A percentile compares a stretch with the other conserved stretches of the same genome.
Evolutionary conservation across 2,329 filamentous ascomycete species (phyloP).

Genomic region (Clarireedia hainanense): DNA sequence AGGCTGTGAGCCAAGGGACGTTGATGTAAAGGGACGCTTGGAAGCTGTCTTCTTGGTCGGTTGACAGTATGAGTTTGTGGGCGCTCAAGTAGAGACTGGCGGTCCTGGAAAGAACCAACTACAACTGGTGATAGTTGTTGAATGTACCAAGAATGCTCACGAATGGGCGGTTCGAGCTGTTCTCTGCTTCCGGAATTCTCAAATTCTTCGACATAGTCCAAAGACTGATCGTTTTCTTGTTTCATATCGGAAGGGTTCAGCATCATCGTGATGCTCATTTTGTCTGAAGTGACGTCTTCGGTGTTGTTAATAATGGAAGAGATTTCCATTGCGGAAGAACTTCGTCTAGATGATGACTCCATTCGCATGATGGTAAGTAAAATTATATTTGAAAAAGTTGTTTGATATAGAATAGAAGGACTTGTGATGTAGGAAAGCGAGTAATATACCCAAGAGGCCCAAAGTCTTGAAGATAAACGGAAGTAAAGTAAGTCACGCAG

Average conservation of each 20-base stretch:
- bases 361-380: not conserved
- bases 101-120: not conserved
- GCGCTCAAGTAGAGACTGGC: not conserved
- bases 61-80: not conserved
- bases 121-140: not conserved
- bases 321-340: constrained; percentile 2
- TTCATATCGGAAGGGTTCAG: not conserved
- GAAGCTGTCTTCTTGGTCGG: not conserved
- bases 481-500: not conserved
- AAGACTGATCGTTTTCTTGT: not conserved
- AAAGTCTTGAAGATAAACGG: not conserved
- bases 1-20: not conserved
- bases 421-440: not conserved
- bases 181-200: not conserved
- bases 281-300: not conserved
- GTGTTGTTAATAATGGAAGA: not conserved
- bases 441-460: not conserved
- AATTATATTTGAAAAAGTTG: not conserved
- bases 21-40: not conserved
- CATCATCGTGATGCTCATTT: constrained; percentile 1
- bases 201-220: not conserved
- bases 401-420: not conserved
- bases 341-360: not conserved
- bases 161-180: not conserved
- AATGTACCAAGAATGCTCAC: not conserved